Percentiles rank a stretch among this genome's conserved stretches.
These are phyloP conservation scores for Aspergillus sp. DNA, from an alignment of 2,329 filamentous ascomycete species.

Conservation along the genomic window DNA sequence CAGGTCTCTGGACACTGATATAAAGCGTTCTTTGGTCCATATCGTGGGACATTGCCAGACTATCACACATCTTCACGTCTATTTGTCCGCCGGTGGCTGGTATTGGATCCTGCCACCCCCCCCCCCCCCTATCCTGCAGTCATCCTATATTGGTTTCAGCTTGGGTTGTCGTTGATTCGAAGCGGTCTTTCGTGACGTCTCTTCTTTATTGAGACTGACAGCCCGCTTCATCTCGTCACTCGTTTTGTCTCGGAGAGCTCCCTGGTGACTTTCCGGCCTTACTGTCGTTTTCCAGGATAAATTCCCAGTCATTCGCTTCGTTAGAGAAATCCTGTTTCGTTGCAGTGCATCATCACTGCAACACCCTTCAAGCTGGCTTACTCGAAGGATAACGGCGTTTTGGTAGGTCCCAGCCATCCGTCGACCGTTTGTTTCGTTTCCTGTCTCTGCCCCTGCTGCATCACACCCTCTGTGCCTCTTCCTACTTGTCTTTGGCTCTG, in stretches of 20 bases:
- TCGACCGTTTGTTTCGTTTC: not conserved
- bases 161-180: constrained; percentile 29
- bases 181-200: constrained; percentile 14
- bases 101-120: not conserved
- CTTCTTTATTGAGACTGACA: constrained; percentile 25
- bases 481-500: constrained; percentile 9
- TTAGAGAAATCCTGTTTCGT: constrained; percentile 33
- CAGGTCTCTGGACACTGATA: constrained; percentile 4
- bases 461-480: constrained; percentile 2
- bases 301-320: constrained; percentile 44
- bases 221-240: constrained; percentile 33
- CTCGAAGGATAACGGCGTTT: constrained; percentile 40
- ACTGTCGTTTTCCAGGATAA: constrained; percentile 34
- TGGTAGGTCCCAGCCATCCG: constrained; percentile 28
- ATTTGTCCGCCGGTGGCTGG: constrained; percentile 2
- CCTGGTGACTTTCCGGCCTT: constrained; percentile 26
- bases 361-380: constrained; percentile 43
- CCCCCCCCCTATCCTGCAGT: constrained; percentile 24
- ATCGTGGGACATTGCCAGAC: constrained; percentile 10
- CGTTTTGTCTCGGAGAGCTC: constrained; percentile 39
- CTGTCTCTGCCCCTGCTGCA: constrained; percentile 20
- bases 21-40: constrained; percentile 11
- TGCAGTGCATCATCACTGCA: constrained; percentile 37
- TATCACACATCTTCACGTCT: not conserved
- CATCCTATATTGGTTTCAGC: constrained; percentile 24